Percentiles rank a stretch among this genome's conserved stretches.
These are phyloP conservation scores for Dendrobium officinale DNA, from an alignment of 106 monocot genomes.

Conservation along the genomic window DNA sequence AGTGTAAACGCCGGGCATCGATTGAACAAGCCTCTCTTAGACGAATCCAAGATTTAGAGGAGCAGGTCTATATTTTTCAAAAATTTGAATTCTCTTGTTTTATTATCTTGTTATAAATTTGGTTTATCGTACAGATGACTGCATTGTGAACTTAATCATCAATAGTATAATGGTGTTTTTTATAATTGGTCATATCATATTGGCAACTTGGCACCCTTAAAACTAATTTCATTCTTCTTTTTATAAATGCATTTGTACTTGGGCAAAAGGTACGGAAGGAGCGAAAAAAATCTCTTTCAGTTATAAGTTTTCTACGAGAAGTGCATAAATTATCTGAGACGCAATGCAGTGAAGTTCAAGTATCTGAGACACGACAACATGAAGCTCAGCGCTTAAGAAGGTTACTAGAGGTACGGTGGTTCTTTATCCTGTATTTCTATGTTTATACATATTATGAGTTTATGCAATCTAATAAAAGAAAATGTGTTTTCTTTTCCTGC, in stretches of 20 bases:
- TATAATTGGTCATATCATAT: background rate
- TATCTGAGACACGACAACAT: background rate
- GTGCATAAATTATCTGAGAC: slow-evolving; percentile 30
- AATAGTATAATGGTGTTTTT: background rate
- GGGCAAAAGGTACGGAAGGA: slow-evolving; percentile 34
- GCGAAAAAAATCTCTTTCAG: slow-evolving; percentile 25
- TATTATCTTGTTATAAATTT: background rate
- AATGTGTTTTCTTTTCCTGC: background rate
- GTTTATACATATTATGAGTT: background rate
- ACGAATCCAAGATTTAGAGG: slow-evolving; percentile 73
- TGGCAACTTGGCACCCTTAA: background rate
- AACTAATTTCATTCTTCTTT: slow-evolving; percentile 1
- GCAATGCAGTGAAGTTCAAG: slow-evolving; percentile 9
- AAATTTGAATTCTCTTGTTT: background rate
- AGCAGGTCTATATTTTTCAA: slow-evolving; percentile 38
- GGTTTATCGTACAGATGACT: background rate
- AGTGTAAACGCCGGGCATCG: slow-evolving; percentile 65
- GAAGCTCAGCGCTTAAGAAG: slow-evolving; percentile 33
- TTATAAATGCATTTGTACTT: background rate
- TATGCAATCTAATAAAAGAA: slow-evolving; percentile 1
- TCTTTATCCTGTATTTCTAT: background rate
- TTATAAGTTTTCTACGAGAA: slow-evolving; percentile 24
- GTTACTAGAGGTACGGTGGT: slow-evolving; percentile 34
- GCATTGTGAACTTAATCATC: background rate
- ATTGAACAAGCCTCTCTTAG: slow-evolving; percentile 71